These are phyloP conservation scores for Lasiodiplodia citricola DNA, from an alignment of 2,329 filamentous ascomycete genomes.

Conservation along the genomic window DNA sequence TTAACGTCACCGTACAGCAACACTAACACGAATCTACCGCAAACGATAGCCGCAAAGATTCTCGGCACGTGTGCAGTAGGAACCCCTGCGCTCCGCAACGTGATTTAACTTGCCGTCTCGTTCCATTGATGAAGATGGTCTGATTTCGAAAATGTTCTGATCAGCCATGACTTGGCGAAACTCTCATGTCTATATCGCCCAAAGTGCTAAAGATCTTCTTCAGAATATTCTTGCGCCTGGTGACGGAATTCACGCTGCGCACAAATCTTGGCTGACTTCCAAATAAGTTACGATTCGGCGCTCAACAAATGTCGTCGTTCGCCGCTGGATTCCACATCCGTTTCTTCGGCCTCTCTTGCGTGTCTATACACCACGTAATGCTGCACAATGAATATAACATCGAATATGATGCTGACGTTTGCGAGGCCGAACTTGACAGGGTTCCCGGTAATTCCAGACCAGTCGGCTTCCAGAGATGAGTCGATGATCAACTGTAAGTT, in stretches of 20 bases:
- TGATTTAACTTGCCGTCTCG: background rate
- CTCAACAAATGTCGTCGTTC: conserved; percentile 4
- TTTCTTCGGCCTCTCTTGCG: conserved; percentile 34
- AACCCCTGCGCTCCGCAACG: background rate
- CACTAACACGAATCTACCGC: background rate
- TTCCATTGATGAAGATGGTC: background rate
- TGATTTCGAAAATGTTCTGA: background rate
- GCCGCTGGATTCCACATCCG: conserved; percentile 32
- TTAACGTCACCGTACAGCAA: background rate
- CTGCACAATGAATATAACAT: conserved; percentile 83
- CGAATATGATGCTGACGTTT: conserved; percentile 85
- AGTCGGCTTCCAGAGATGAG: conserved; percentile 81
- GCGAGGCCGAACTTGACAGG: conserved; percentile 87
- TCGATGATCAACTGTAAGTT: conserved; percentile 83
- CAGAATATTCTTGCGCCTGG: background rate
- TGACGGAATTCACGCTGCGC: background rate
- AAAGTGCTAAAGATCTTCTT: background rate
- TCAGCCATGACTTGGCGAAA: background rate
- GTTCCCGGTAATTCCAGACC: conserved; percentile 90
- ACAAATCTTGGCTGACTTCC: too few relatives aligned
- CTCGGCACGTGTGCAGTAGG: background rate
- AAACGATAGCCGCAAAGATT: background rate
- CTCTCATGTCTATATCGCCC: background rate
- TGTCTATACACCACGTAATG: conserved; percentile 79
- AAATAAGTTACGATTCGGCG: background rate